Percentiles rank a stretch among this genome's conserved stretches.
Evolutionary conservation across 1,284 basidiomycete genomes (phyloP).

Genomic region (Anthracocystis panici-leucophaei): DNA sequence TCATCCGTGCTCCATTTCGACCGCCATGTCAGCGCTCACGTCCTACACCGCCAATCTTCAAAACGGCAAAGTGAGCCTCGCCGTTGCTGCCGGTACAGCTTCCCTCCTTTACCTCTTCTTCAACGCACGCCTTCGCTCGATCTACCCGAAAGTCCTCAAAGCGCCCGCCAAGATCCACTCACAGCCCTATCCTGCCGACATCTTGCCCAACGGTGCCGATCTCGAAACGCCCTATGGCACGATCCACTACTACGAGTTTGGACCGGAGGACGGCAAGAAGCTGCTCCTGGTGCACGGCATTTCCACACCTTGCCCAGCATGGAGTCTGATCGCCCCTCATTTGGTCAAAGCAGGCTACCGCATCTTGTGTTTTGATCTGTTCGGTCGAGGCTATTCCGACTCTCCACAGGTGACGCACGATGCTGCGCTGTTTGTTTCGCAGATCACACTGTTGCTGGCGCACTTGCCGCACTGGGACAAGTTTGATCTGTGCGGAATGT

Average conservation of each 20-base stretch:
- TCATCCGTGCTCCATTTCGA: background rate
- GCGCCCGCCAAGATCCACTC: slow-evolving; percentile 41
- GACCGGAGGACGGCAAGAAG: slow-evolving; percentile 57
- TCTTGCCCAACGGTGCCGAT: slow-evolving; percentile 39
- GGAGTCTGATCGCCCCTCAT: slow-evolving; percentile 33
- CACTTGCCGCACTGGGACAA: slow-evolving; percentile 48
- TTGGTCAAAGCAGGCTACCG: slow-evolving; percentile 51
- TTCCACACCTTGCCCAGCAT: slow-evolving; percentile 46
- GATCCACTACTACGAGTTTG: slow-evolving; percentile 56
- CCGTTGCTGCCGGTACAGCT: slow-evolving; percentile 37
- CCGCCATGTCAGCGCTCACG: slow-evolving; percentile 24
- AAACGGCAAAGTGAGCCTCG: slow-evolving; percentile 29
- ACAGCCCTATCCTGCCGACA: slow-evolving; percentile 40
- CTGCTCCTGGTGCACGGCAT: slow-evolving; percentile 66
- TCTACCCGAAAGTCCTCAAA: slow-evolving; percentile 43
- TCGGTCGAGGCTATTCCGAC: slow-evolving; percentile 50
- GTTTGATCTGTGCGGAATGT: slow-evolving; percentile 53
- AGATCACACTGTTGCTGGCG: slow-evolving; percentile 46
- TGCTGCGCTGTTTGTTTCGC: slow-evolving; percentile 42
- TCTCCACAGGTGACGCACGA: slow-evolving; percentile 47
- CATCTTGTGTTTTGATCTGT: slow-evolving; percentile 49
- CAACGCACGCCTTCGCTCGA: slow-evolving; percentile 31
- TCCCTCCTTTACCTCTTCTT: slow-evolving; percentile 37
- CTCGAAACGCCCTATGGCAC: slow-evolving; percentile 43
- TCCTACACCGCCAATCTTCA: slow-evolving; percentile 22